Evolutionary conservation across 2,329 filamentous ascomycete genomes (phyloP).

Genomic region (Fusarium albidum): DNA sequence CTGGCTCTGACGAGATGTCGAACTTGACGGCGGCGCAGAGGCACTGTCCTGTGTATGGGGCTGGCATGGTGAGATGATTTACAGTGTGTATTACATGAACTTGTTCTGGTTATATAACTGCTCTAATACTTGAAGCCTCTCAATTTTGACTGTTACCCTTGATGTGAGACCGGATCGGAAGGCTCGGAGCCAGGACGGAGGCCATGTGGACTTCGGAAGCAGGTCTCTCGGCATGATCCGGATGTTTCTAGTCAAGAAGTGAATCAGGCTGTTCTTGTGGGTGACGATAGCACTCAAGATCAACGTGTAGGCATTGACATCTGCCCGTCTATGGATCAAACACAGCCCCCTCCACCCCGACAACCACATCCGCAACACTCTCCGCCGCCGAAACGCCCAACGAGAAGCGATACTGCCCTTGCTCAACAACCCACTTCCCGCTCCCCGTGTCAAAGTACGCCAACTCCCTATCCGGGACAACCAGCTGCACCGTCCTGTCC

Average conservation of each 20-base stretch:
- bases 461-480: conserved; percentile 34
- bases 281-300: too few relatives aligned
- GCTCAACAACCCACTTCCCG: conserved; percentile 40
- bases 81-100: background rate
- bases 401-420: conserved; percentile 39
- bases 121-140: background rate
- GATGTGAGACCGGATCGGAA: too few relatives aligned
- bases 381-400: conserved; percentile 40
- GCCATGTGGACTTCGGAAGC: too few relatives aligned
- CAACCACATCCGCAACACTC: background rate
- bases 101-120: background rate
- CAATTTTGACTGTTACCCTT: too few relatives aligned
- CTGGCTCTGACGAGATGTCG: conserved; percentile 19
- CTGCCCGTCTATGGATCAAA: conserved; percentile 1
- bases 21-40: conserved; percentile 29
- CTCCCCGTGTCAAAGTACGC: conserved; percentile 38
- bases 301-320: too few relatives aligned
- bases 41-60: conserved; percentile 27
- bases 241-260: too few relatives aligned
- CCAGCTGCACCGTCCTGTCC: conserved; percentile 20
- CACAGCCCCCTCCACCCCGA: background rate
- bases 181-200: too few relatives aligned
- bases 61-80: conserved; percentile 13
- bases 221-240: background rate
- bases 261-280: too few relatives aligned